Conservation (phyloP, 164 flowering plant species). For the Cinnamomum chago region DNA sequence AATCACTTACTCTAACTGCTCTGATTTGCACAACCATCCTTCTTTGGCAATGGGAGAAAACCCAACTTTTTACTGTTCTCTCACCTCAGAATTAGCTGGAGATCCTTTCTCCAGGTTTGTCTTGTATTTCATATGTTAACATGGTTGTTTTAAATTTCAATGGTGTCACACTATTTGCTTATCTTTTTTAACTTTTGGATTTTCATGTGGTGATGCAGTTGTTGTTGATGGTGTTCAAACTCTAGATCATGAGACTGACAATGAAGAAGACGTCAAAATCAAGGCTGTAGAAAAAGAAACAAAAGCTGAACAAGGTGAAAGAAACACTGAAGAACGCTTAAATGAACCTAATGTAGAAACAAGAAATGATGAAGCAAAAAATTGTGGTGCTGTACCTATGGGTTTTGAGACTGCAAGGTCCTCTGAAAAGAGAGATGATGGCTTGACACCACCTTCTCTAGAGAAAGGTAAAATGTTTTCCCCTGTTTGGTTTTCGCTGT, state of each 20-base stretch:
- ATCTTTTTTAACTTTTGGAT: not conserved
- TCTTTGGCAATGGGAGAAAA: slow-evolving; percentile 58
- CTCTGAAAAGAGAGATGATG: slow-evolving; percentile 11
- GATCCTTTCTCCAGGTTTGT: slow-evolving; percentile 10
- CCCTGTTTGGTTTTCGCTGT: slow-evolving; percentile 2
- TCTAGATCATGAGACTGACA: slow-evolving; percentile 9
- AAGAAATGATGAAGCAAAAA: slow-evolving; percentile 1
- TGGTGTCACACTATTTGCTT: not conserved
- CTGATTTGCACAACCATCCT: slow-evolving; percentile 40
- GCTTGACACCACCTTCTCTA: slow-evolving; percentile 12
- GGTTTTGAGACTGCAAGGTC: slow-evolving; percentile 6
- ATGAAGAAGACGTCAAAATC: slow-evolving; percentile 14
- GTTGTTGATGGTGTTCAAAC: slow-evolving; percentile 10
- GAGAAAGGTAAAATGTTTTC: slow-evolving; percentile 22
- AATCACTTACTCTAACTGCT: slow-evolving; percentile 27
- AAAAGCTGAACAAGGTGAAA: slow-evolving; percentile 10
- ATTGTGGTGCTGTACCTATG: slow-evolving; percentile 9
- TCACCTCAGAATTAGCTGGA: slow-evolving; percentile 7
- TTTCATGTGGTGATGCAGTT: slow-evolving; percentile 16
- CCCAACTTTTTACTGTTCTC: slow-evolving; percentile 28
- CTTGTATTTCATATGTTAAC: not conserved
- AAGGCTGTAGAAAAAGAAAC: slow-evolving; percentile 12
- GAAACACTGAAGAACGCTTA: not conserved
- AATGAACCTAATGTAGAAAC: not conserved
- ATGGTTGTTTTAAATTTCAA: not conserved